phyloP scores from a whole-genome alignment of 495 filamentous ascomycete species.

The Hyaloscypha variabilis region DNA sequence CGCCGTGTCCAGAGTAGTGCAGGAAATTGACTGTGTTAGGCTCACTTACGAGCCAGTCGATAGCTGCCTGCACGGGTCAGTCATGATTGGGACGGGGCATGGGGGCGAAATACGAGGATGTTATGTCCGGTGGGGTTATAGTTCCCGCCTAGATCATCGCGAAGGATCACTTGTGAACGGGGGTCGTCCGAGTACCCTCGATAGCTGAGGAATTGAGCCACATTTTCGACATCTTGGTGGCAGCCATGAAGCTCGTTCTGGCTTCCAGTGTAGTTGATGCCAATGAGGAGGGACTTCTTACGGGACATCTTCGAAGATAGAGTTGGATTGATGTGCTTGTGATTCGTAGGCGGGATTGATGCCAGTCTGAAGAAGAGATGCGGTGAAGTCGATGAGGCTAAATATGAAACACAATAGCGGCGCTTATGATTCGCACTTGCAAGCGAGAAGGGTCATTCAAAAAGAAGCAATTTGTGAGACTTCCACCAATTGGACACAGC shows the following conservation, averaged over 20 bases:
- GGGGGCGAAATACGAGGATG: slow-evolving; percentile 48
- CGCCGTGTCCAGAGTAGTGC: slow-evolving; percentile 61
- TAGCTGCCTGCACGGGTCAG: slow-evolving; percentile 41
- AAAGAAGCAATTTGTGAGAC: neutral
- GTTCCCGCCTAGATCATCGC: slow-evolving; percentile 48
- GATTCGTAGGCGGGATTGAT: neutral
- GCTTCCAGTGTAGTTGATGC: slow-evolving; percentile 61
- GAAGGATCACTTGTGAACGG: slow-evolving; percentile 54
- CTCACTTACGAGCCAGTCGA: slow-evolving; percentile 24
- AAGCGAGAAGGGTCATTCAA: neutral
- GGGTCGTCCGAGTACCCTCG: slow-evolving; percentile 48
- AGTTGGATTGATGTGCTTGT: neutral
- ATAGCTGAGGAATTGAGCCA: slow-evolving; percentile 46
- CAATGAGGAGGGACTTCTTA: slow-evolving; percentile 61
- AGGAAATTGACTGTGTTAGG: slow-evolving; percentile 33
- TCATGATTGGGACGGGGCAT: slow-evolving; percentile 45
- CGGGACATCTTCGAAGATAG: slow-evolving; percentile 32
- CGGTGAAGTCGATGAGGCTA: neutral
- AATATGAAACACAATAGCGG: neutral
- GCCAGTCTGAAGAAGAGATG: neutral
- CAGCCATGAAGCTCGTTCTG: slow-evolving; percentile 54
- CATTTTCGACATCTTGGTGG: slow-evolving; percentile 56
- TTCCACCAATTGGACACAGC: neutral
- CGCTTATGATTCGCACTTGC: neutral
- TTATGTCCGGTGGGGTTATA: slow-evolving; percentile 58